Percentiles rank a stretch among this genome's conserved stretches.
phyloP scores from a whole-genome alignment of 495 filamentous ascomycete genomes.

The Daldinia vernicosa region DNA sequence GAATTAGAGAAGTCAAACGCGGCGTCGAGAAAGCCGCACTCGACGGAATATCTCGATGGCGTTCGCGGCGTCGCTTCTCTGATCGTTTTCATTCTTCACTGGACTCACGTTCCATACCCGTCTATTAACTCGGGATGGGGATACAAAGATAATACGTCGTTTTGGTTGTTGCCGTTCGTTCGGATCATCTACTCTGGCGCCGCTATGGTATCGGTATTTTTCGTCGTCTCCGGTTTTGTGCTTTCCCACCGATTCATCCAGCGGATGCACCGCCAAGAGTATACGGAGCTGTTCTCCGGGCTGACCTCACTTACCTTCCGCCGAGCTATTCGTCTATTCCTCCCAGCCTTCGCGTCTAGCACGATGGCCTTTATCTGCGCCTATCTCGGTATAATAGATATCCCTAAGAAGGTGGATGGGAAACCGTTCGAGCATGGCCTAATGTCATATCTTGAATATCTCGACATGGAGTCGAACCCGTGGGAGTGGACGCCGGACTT shows the following conservation, averaged over 20 bases:
- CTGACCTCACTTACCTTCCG: conserved; percentile 70
- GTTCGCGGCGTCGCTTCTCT: conserved; percentile 60
- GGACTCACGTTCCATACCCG: conserved; percentile 49
- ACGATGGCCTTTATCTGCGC: conserved; percentile 63
- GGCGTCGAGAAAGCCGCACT: conserved; percentile 34
- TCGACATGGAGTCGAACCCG: conserved; percentile 49
- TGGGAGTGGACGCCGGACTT: conserved; percentile 43
- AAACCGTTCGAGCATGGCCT: conserved; percentile 50
- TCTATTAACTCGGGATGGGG: conserved; percentile 57
- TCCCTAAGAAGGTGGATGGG: conserved; percentile 41
- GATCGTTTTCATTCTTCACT: conserved; percentile 59
- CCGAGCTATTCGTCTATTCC: conserved; percentile 66
- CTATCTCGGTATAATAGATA: conserved; percentile 59
- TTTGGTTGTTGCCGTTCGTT: conserved; percentile 67
- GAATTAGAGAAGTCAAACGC: conserved; percentile 22
- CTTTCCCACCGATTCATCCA: conserved; percentile 66
- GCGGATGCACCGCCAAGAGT: conserved; percentile 46
- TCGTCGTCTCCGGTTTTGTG: conserved; percentile 72
- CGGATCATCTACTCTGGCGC: conserved; percentile 69
- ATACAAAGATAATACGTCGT: conserved; percentile 45
- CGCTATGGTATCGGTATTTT: conserved; percentile 74
- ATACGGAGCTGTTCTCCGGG: conserved; percentile 42
- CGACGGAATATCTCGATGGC: conserved; percentile 59
- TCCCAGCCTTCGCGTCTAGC: conserved; percentile 65
- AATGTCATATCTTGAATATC: conserved; percentile 44